Evolutionary conservation across 2,329 filamentous ascomycete species (phyloP), one percentile per base, ranked within the genome.

Genomic region (Alternaria panax): DNA sequence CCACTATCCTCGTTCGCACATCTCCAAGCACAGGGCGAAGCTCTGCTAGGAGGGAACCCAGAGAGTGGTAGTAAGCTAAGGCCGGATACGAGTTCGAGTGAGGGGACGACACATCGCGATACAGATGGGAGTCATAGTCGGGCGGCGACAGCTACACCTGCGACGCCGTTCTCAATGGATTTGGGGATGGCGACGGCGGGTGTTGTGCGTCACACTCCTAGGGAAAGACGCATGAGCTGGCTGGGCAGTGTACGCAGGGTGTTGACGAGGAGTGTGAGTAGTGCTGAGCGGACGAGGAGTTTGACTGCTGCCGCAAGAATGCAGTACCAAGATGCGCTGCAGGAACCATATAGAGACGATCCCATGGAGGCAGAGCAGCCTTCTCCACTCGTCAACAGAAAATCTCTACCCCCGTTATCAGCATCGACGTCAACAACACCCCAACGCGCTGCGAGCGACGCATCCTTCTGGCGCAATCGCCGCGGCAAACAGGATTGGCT

Each of bases 1-100:
- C 83, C 83, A 3, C 78, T 79, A 18, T 82, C 83, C 1, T 82
- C 80, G 0, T 81, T 86, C 52, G 77, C 78, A 8, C 78, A 82
- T 22, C 78, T 83, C 3, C 84, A 84, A 67, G 78, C 79, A 16
- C 84, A 87, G 72, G 82, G 83, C 14, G 81, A 85, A 51, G 79
- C 80, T 3, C 77, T 87, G 1, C 80, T 87, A 25, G 81, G 80
- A 5, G 81, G 81, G 4, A 76, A 73, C 18, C 75, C 72, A 11
- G 75, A 78, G 27, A 62, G 67, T 14, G 16, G 69, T n/a, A n/a
- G n/a, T n/a, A n/a, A 51, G 41, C 59, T n/a, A 27, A 62, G 79
- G 62, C 70, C 75, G 51, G 54, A 69, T 3, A 77, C 75, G 5
- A 67, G 72, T 1, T 76, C 73, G 9, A 75, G 74, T 2, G 70